Evolutionary conservation across 495 filamentous ascomycete genomes (phyloP).

Genomic region (Lasiosphaeris hirsuta): DNA sequence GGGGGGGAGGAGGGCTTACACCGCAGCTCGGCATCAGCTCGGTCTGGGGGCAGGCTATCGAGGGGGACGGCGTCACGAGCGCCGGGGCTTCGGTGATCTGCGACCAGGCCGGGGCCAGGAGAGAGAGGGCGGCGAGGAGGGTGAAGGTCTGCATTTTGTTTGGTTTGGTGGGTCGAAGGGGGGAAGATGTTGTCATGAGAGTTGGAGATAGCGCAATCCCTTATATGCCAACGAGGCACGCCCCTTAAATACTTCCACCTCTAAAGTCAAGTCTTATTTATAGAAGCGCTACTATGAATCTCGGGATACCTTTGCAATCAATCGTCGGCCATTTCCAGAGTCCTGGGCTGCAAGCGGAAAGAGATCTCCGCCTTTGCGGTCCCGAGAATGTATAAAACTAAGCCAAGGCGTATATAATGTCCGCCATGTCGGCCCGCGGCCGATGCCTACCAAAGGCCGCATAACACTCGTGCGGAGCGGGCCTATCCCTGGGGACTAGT

Average conservation of each 20-base stretch:
- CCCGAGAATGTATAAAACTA: too few relatives aligned
- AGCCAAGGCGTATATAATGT: too few relatives aligned
- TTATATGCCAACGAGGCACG: background rate
- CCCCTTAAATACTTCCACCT: background rate
- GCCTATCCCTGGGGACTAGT: too few relatives aligned
- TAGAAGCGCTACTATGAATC: background rate
- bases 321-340: too few relatives aligned
- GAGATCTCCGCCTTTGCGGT: too few relatives aligned
- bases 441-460: too few relatives aligned
- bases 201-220: background rate
- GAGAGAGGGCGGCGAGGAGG: slow-evolving; percentile 5
- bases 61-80: too few relatives aligned
- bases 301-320: too few relatives aligned
- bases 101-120: background rate
- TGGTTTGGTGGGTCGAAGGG: background rate
- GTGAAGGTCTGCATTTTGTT: slow-evolving; percentile 1
- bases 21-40: slow-evolving; percentile 15
- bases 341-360: too few relatives aligned
- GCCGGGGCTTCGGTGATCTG: background rate
- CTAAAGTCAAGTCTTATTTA: background rate
- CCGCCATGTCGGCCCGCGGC: too few relatives aligned
- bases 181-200: background rate
- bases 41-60: slow-evolving; percentile 1
- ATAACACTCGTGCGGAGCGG: too few relatives aligned
- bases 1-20: background rate